Evolutionary conservation across 768 basidiomycete genomes (phyloP).

Genomic region (Russula olivacea): DNA sequence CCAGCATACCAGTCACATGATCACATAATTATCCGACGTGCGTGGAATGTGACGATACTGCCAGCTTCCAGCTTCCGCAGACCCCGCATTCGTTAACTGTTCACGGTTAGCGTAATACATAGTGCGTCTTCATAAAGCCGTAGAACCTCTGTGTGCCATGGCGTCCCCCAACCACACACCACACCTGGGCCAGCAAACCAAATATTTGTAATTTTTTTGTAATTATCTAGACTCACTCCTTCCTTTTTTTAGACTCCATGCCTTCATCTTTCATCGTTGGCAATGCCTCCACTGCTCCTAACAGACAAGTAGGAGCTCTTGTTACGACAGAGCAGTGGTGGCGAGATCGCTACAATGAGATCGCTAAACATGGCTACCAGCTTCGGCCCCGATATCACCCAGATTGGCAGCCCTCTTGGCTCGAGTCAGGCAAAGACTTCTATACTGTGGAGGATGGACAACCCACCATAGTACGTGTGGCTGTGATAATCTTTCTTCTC

Average conservation of each 20-base stretch:
- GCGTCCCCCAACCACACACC: background rate
- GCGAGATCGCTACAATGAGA: slow-evolving; percentile 3
- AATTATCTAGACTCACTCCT: background rate
- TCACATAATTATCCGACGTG: too few species aligned
- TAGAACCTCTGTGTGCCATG: background rate
- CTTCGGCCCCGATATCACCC: slow-evolving; percentile 21
- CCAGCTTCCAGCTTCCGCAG: too few species aligned
- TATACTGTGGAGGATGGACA: slow-evolving; percentile 16
- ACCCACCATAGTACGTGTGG: slow-evolving; percentile 8
- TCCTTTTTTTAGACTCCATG: background rate
- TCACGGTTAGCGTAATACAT: background rate
- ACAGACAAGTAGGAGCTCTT: slow-evolving; percentile 6
- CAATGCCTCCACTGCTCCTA: background rate
- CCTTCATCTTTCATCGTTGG: background rate
- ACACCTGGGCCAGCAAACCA: background rate
- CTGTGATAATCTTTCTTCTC: background rate
- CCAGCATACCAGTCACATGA: too few species aligned
- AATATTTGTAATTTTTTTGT: background rate
- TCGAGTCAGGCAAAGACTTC: slow-evolving; percentile 8
- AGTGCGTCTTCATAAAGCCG: background rate
- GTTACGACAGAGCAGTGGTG: slow-evolving; percentile 18
- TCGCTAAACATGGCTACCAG: slow-evolving; percentile 2
- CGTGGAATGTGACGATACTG: background rate
- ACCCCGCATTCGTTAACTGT: background rate
- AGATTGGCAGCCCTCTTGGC: slow-evolving; percentile 16